These are phyloP conservation scores for Marvania coccoides DNA, from an alignment of 139 green algal species.

Conservation along the genomic window DNA sequence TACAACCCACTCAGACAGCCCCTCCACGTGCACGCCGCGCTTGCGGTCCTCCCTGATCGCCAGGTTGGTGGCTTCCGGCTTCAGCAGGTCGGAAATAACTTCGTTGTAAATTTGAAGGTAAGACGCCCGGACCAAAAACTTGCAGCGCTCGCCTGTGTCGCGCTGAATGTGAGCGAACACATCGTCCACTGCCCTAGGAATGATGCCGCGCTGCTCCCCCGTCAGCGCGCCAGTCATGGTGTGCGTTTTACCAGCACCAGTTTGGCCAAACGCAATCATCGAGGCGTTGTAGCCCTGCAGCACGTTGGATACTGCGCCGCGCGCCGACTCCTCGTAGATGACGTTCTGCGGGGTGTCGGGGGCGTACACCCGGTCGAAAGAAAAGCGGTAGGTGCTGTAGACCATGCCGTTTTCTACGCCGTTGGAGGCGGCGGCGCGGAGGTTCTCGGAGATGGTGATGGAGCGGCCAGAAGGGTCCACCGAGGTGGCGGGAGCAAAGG, in stretches of 20 bases:
- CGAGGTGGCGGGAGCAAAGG: constrained; percentile 59
- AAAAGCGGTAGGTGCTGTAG: constrained; percentile 61
- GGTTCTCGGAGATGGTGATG: constrained; percentile 76
- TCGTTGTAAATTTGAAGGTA: constrained; percentile 99
- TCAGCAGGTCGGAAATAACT: constrained; percentile 90
- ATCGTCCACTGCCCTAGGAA: constrained; percentile 89
- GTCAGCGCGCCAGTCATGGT: constrained; percentile 77
- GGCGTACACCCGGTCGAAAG: constrained; percentile 88
- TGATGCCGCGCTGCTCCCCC: constrained; percentile 69
- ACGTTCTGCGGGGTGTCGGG: constrained; percentile 64
- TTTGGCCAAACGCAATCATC: constrained; percentile 90
- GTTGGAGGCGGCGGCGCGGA: constrained; percentile 32
- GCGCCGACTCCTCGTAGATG: constrained; percentile 72
- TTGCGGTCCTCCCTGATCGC: constrained; percentile 81
- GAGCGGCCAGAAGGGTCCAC: constrained; percentile 40
- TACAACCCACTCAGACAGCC: constrained; percentile 93
- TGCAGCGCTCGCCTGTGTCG: constrained; percentile 59
- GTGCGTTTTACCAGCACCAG: constrained; percentile 78
- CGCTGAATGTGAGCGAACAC: constrained; percentile 87
- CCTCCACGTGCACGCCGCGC: constrained; percentile 81
- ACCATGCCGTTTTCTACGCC: constrained; percentile 40
- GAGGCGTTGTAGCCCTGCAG: constrained; percentile 85
- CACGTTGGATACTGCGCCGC: constrained; percentile 63
- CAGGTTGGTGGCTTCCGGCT: constrained; percentile 78
- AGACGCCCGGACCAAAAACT: constrained; percentile 89